Conservation (phyloP, 1,284 basidiomycete species). For the Cryptococcus sp. region DNA sequence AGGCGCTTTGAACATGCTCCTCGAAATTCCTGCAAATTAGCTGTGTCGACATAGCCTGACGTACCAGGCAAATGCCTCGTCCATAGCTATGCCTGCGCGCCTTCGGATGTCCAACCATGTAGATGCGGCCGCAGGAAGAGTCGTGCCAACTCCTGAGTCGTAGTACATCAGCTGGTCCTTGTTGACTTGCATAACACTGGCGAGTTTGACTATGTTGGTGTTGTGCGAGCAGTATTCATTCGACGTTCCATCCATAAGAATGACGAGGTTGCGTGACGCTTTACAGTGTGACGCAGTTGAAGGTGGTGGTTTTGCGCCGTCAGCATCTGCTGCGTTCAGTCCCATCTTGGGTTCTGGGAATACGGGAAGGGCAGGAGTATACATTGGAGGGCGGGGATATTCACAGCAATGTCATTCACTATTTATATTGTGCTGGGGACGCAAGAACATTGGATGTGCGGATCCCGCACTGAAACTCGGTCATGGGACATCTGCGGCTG, state of each 20-base stretch:
- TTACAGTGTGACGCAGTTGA: too few relatives aligned
- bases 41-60: background rate
- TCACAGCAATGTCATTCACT: too few relatives aligned
- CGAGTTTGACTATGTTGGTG: constrained; percentile 36
- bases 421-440: too few relatives aligned
- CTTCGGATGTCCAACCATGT: constrained; percentile 10
- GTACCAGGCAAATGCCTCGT: constrained; percentile 28
- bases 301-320: too few relatives aligned
- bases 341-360: too few relatives aligned
- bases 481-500: too few relatives aligned
- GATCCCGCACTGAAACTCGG: too few relatives aligned
- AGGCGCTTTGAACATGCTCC: constrained; percentile 29
- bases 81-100: constrained; percentile 7
- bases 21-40: constrained; percentile 23
- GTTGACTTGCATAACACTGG: constrained; percentile 16
- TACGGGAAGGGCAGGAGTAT: too few relatives aligned
- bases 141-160: constrained; percentile 22
- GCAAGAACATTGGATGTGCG: too few relatives aligned
- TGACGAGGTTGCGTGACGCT: constrained; percentile 28
- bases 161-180: constrained; percentile 31
- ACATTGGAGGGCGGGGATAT: too few relatives aligned
- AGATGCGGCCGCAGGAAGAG: constrained; percentile 4
- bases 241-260: constrained; percentile 33
- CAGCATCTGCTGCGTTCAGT: too few relatives aligned
- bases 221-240: constrained; percentile 29